Base-by-base conservation (phyloP, 2,329 filamentous ascomycete genomes). In the Paecilomyces variotii region DNA sequence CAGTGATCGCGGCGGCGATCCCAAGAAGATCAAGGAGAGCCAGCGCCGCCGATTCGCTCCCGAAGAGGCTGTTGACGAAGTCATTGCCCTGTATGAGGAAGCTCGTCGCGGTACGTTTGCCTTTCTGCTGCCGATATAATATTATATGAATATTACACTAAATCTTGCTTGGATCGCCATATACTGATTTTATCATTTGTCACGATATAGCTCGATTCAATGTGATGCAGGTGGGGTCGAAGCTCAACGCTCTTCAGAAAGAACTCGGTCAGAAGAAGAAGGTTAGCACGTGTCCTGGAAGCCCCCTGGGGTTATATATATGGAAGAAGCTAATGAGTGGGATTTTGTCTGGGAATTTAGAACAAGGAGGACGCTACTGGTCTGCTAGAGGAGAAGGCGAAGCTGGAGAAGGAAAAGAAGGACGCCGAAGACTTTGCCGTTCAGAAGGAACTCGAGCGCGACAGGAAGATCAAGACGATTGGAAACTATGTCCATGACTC, bases 201-300 rank as follows among this genome's bases (percentile, higher is more conserved):
- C 54, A 55, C 54, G 4, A 32, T 35, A 53, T 67, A 87, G 84
- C 88, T 57, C 84, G 90, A 61, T 94, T 93, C 71, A 85, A 83
- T 57, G 89, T 87, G 6, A 90, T 87, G 24, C 90, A 96, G 74
- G 83, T 94, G 66, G 88, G 88, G 65, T 86, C 86, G 68, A 86
- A 89, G 78, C 92, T 96, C 76, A 97, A 97, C 78, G 86, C 84
- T 24, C 83, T 91, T 30, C 90, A 96, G 74, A 96, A 96, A 78
- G 86, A 91, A 73, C 96, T 97, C 71, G 91, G 89, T 19, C 80
- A 84, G 69, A 95, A 93, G 82, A 96, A 96, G 80, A 96, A 96
- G 87, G 86, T 85, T 64, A 60, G 68, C 58, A 56, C 35, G 52
- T 49, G n/a, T n/a, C 53, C 7, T 24, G 53, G 9, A 19, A 35